Evolutionary conservation across 805 yeast genomes (phyloP), one percentile per base, ranked within the genome.

Genomic region (Babjeviella inositovora): DNA sequence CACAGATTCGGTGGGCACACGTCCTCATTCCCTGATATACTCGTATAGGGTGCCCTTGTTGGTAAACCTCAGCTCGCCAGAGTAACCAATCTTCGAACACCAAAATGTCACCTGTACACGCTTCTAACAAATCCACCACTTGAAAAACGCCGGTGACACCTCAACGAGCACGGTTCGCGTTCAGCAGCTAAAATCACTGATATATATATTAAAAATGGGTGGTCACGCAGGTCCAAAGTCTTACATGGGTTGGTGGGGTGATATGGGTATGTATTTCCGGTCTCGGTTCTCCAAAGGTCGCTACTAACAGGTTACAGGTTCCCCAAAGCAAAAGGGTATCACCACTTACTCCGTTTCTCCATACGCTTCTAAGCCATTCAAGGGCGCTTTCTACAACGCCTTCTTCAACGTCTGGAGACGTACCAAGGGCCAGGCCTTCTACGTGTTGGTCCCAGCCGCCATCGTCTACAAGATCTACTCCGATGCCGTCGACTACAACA

Each of bases 221-320:
- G 80, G 75, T 45, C 75, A 47, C 43, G 49, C 75, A 48, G 67
- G 68, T 39, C 72, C 74, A 40, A 69, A 65, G 39, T 47, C 82
- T 44, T 84, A 76, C 46, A 74, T 80, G 87, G 96, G 96, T 40
- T 84, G 95, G 95, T 84, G 96, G 96, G 96, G 96, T 47, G 53
- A 62, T 59, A 54, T 84, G 47, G 93, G 92, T 46, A 47, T 29
- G 58, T 50, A 15, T 14, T 12, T n/a, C 9, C n/a, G 4, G 13
- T 4, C 13, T 5, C 17, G n/a, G 11, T 28, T 14, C 13, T 8
- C 7, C 15, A 13, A 13, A 17, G 11, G 31, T 13, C 8, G 11
- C 13, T 20, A 22, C 24, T 23, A 24, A 29, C 28, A 11, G 14
- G 10, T 11, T 17, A 15, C 24, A 47, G 62, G 62, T 31, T 65